These are phyloP conservation scores for Liriodendron chinense DNA, from an alignment of 164 flowering plant species.

Conservation along the genomic window DNA sequence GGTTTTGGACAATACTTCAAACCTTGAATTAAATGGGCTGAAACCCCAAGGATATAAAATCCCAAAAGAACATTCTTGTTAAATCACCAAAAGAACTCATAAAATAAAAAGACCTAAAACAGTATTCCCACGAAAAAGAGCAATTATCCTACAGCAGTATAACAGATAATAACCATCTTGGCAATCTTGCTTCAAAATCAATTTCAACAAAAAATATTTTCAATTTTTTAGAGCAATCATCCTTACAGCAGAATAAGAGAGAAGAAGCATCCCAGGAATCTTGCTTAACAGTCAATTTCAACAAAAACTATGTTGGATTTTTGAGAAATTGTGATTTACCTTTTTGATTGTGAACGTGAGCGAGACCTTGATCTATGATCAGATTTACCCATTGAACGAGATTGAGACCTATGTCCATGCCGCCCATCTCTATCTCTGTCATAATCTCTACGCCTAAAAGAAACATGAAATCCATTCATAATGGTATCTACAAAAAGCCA, in stretches of 20 bases:
- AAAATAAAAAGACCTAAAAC: too few relatives aligned
- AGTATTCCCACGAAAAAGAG: not conserved
- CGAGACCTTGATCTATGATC: constrained; percentile 75
- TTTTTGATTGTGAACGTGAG: constrained; percentile 85
- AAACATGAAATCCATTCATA: not conserved
- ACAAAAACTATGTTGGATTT: not conserved
- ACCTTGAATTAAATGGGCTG: too few relatives aligned
- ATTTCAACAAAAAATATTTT: constrained; percentile 2
- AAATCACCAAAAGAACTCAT: too few relatives aligned
- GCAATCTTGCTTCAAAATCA: not conserved
- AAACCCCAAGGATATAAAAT: too few relatives aligned
- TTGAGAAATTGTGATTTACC: constrained; percentile 35
- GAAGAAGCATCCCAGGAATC: not conserved
- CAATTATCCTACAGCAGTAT: too few relatives aligned
- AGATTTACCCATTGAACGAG: constrained; percentile 60
- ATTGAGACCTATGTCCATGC: constrained; percentile 57
- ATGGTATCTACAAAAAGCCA: too few relatives aligned
- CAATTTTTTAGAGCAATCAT: not conserved
- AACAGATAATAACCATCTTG: not conserved
- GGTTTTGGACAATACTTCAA: too few relatives aligned
- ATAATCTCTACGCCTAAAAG: constrained; percentile 62
- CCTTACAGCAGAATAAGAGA: too few relatives aligned
- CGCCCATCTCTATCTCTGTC: constrained; percentile 71
- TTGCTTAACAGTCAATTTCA: not conserved
- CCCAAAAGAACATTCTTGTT: too few relatives aligned